Evolutionary conservation across 2,329 filamentous ascomycete species (phyloP).

Genomic region (Penicillium janthinellum): DNA sequence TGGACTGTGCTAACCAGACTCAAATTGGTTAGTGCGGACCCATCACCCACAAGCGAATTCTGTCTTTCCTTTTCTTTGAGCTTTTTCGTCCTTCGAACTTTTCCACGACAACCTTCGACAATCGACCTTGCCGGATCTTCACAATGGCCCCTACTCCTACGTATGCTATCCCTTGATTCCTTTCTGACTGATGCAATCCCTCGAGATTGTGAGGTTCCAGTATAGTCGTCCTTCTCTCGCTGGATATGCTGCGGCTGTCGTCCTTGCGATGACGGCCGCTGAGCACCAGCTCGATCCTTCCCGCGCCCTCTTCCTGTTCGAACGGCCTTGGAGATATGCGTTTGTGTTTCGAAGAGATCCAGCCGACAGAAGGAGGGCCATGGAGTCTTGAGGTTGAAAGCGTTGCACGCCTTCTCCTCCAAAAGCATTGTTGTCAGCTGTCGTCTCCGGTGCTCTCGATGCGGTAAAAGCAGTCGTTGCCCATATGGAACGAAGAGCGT

Average conservation of each 20-base stretch:
- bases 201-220: slow-evolving; percentile 57
- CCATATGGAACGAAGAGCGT: slow-evolving; percentile 39
- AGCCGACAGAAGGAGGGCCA: slow-evolving; percentile 58
- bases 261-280: slow-evolving; percentile 34
- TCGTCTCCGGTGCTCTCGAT: slow-evolving; percentile 25
- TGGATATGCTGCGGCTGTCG: slow-evolving; percentile 56
- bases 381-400: slow-evolving; percentile 81
- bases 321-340: slow-evolving; percentile 30
- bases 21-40: slow-evolving; percentile 23
- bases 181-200: slow-evolving; percentile 38
- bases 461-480: slow-evolving; percentile 16
- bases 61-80: slow-evolving; percentile 25
- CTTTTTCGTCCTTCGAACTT: slow-evolving; percentile 29
- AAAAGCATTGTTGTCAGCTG: slow-evolving; percentile 70
- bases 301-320: slow-evolving; percentile 35
- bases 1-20: slow-evolving; percentile 3
- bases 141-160: slow-evolving; percentile 64
- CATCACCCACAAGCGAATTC: slow-evolving; percentile 38
- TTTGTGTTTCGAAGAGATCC: slow-evolving; percentile 36
- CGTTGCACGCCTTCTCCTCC: slow-evolving; percentile 63
- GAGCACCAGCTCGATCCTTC: slow-evolving; percentile 80
- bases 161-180: slow-evolving; percentile 53
- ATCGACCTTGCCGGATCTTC: slow-evolving; percentile 47
- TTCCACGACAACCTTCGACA: slow-evolving; percentile 39
- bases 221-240: slow-evolving; percentile 81